Percentiles rank a stretch among this genome's conserved stretches.
Conservation (phyloP, 257 asterid species). For the Solanum tacnaense region DNA sequence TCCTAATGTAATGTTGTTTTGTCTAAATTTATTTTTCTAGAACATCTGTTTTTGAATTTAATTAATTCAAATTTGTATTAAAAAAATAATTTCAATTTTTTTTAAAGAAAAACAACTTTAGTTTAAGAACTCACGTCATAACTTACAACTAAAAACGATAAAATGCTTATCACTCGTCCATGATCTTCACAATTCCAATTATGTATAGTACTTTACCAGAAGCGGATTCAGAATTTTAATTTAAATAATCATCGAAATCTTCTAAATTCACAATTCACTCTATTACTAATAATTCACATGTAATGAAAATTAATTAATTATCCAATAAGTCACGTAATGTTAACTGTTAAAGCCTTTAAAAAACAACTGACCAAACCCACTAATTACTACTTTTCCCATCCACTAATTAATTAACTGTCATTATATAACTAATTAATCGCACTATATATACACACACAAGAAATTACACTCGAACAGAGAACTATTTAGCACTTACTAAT, state of each 20-base stretch:
- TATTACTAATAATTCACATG: not conserved
- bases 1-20: not conserved
- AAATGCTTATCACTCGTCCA: not conserved
- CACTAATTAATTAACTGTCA: slow-evolving; percentile 3
- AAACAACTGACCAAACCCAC: slow-evolving; percentile 8
- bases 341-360: not conserved
- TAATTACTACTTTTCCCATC: slow-evolving; percentile 1
- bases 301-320: not conserved
- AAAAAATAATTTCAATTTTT: too few relatives aligned
- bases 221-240: accelerated
- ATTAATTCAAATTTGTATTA: not conserved
- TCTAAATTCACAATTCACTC: too few relatives aligned
- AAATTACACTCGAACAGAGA: not conserved
- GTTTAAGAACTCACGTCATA: not conserved
- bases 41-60: not conserved
- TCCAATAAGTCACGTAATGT: not conserved
- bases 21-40: not conserved
- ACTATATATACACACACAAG: not conserved
- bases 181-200: not conserved
- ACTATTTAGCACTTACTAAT: not conserved
- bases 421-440: not conserved
- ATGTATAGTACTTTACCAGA: not conserved
- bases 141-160: not conserved
- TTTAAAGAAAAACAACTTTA: not conserved
- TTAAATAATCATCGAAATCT: too few relatives aligned